phyloP scores from a whole-genome alignment of 768 basidiomycete species.

The Tylopilus intermedius region DNA sequence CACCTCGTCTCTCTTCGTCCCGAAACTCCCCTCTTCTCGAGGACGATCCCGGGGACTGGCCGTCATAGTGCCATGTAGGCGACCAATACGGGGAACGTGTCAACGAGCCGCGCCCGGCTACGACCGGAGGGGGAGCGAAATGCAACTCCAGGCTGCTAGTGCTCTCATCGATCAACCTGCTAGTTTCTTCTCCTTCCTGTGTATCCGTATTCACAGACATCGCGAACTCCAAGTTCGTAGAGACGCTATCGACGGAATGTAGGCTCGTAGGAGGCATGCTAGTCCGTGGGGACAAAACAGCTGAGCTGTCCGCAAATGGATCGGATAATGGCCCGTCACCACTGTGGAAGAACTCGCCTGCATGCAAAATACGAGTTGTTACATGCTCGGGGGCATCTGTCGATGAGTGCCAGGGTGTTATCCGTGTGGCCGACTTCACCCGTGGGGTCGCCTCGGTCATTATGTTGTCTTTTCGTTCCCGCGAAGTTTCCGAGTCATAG shows the following conservation, averaged over 20 bases:
- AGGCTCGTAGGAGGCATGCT: background rate
- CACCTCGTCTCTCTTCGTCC: background rate
- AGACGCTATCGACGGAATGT: constrained; percentile 8
- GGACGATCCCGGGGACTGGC: background rate
- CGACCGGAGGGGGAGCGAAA: constrained; percentile 10
- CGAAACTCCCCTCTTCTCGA: background rate
- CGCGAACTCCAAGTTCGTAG: constrained; percentile 4
- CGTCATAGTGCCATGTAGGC: constrained; percentile 18
- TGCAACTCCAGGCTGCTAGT: constrained; percentile 19
- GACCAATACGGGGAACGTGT: constrained; percentile 7
- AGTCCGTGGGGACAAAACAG: constrained; percentile 11
- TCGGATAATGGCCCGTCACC: constrained; percentile 9
- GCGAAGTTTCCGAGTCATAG: background rate
- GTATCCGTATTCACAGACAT: background rate
- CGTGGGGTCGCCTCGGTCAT: constrained; percentile 1
- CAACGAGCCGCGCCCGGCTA: background rate
- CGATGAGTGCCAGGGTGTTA: background rate
- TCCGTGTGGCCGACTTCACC: background rate
- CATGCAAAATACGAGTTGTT: background rate
- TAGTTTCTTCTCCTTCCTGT: background rate
- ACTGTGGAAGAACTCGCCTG: constrained; percentile 10
- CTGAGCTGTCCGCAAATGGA: constrained; percentile 15
- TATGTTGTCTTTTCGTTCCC: background rate
- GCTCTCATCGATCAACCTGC: constrained; percentile 4
- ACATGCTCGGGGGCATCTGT: background rate